These are phyloP conservation scores for Aspergillus asperescens DNA, from an alignment of 495 filamentous ascomycete genomes.

Conservation along the genomic window DNA sequence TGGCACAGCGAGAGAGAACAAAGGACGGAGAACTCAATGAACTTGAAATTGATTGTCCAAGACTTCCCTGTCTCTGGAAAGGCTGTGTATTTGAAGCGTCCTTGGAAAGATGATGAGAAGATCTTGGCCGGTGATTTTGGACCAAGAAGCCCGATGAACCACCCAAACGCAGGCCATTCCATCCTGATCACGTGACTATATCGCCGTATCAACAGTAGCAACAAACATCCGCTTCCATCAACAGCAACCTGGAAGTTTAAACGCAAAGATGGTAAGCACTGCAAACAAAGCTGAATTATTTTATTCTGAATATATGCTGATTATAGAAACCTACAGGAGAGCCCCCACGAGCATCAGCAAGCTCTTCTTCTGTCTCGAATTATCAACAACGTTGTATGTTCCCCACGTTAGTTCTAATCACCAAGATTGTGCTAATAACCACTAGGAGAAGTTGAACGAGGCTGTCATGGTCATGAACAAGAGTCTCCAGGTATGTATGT, in stretches of 20 bases:
- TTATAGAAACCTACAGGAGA: slow-evolving; percentile 59
- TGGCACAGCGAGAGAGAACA: too few species aligned
- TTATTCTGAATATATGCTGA: background rate
- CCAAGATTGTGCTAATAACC: slow-evolving; percentile 9
- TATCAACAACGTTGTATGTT: slow-evolving; percentile 87
- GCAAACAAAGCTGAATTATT: background rate
- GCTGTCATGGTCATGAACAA: slow-evolving; percentile 88
- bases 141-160: too few species aligned
- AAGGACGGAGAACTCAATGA: too few species aligned
- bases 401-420: background rate
- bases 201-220: slow-evolving; percentile 4
- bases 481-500: slow-evolving; percentile 66
- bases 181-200: background rate
- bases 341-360: slow-evolving; percentile 96
- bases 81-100: too few species aligned
- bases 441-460: slow-evolving; percentile 95
- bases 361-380: slow-evolving; percentile 87
- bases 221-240: slow-evolving; percentile 11
- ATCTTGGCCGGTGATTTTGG: too few species aligned
- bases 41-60: too few species aligned
- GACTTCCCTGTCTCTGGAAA: too few species aligned
- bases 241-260: background rate
- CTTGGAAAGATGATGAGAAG: too few species aligned
- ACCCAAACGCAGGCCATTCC: too few species aligned
- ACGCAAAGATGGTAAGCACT: slow-evolving; percentile 18